phyloP scores from a whole-genome alignment of 352 stramenopile species.

The Phytophthora tentaculata region DNA sequence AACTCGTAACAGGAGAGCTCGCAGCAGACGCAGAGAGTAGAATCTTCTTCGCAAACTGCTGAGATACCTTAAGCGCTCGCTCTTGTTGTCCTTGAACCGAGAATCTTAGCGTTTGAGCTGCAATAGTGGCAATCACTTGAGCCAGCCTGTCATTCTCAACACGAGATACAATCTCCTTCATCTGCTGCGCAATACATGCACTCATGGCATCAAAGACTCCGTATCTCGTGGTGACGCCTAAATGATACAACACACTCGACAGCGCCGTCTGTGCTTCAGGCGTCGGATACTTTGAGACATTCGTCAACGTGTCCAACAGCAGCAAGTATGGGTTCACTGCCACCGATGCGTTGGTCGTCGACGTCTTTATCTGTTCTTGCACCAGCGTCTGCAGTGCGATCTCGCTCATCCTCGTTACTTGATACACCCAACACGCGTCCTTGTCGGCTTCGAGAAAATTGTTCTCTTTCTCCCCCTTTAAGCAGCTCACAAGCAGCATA shows the following conservation, averaged over 20 bases:
- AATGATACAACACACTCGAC: conserved; percentile 31
- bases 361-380: conserved; percentile 27
- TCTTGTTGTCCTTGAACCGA: conserved; percentile 11
- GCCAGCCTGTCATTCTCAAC: conserved; percentile 35
- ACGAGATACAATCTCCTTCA: conserved; percentile 7
- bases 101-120: conserved; percentile 27
- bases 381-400: conserved; percentile 48
- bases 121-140: conserved; percentile 36
- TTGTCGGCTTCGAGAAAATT: conserved; percentile 43
- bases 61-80: conserved; percentile 9
- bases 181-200: conserved; percentile 35
- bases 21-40: conserved; percentile 34
- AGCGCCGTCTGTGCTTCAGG: conserved; percentile 24
- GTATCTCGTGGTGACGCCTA: conserved; percentile 32
- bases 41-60: conserved; percentile 39
- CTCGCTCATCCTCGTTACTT: conserved; percentile 52
- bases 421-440: conserved; percentile 52
- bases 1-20: conserved; percentile 28
- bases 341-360: conserved; percentile 5
- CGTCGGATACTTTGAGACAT: conserved; percentile 33
- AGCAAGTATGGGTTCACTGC: conserved; percentile 54
- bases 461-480: conserved; percentile 32
- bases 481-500: conserved; percentile 62
- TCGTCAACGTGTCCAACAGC: conserved; percentile 56
- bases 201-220: conserved; percentile 45